Evolutionary conservation across 176 grass and related monocot species (phyloP), one percentile per base, ranked within the genome.

Genomic region (Paspalum notatum): DNA sequence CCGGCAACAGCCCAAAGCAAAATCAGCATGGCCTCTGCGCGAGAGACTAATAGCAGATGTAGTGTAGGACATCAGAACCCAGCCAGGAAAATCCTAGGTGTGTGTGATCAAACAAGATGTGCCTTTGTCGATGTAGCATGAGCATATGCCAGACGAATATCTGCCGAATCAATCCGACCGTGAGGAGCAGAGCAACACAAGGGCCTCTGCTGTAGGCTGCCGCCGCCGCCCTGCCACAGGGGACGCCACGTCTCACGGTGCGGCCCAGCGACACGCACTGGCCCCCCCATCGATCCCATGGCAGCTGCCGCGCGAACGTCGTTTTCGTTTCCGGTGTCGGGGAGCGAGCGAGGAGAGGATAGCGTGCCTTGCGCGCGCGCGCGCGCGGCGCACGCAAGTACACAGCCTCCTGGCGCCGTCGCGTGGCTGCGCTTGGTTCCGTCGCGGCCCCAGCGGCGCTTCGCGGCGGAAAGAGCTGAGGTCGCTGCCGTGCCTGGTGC

Each of bases 361-460:
- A n/a, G n/a, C n/a, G n/a, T n/a, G n/a, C n/a, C n/a, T n/a, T n/a
- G n/a, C n/a, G n/a, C n/a, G n/a, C n/a, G n/a, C n/a, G n/a, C n/a
- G n/a, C 16, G 12, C 47, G 25, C 68, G n/a, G 2, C 38, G 57
- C 55, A 47, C 58, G 58, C 24, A 17, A 24, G n/a, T n/a, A n/a
- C 32, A 3, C 32, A 32, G 11, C 42, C 66, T 8, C 12, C 39
- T 4, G 18, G 17, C 9, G 15, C 15, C 27, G 71, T 2, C 59
- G 46, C 18, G 76, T 66, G 62, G 62, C 61, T 17, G 47, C 32
- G 27, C 27, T 52, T 66, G 11, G 11, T 52, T 64, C 46, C n/a
- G n/a, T n/a, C n/a, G n/a, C n/a, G n/a, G n/a, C n/a, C 61, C 76
- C 43, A 9, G 32, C 71, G 71, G 58, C 75, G 75, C 49, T 77